These are phyloP conservation scores for Helichrysum umbraculigerum DNA, from an alignment of 129 eudicot genomes.

Conservation along the genomic window DNA sequence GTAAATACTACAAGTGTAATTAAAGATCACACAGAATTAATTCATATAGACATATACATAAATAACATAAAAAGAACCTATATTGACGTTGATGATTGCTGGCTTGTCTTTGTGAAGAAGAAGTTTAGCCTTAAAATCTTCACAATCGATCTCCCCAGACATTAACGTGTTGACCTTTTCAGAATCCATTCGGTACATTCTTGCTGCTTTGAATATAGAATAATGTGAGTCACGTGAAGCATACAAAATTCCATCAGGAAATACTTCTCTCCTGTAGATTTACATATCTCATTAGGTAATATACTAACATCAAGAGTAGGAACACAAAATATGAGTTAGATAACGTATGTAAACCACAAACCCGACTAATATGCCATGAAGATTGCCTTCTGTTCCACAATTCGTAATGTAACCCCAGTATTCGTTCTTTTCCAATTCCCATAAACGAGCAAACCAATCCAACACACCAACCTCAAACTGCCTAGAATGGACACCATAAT, in stretches of 20 bases:
- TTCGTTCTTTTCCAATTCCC: constrained; percentile 85
- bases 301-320: not conserved
- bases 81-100: constrained; percentile 88
- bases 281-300: not conserved
- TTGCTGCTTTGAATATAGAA: constrained; percentile 96
- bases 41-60: not conserved
- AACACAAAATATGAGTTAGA: not conserved
- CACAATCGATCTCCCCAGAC: constrained; percentile 90
- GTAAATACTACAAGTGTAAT: not conserved
- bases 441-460: constrained; percentile 96
- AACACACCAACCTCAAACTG: constrained; percentile 98
- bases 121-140: constrained; percentile 77
- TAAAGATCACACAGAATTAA: constrained; percentile 1
- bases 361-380: constrained; percentile 98
- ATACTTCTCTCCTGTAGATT: constrained; percentile 86
- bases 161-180: constrained; percentile 71
- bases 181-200: constrained; percentile 97
- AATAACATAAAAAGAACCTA: constrained; percentile 47
- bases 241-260: constrained; percentile 91
- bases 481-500: constrained; percentile 96
- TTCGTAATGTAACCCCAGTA: constrained; percentile 99
- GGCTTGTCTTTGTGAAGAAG: constrained; percentile 77
- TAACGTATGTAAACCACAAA: constrained; percentile 29
- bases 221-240: constrained; percentile 91
- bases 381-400: constrained; percentile 99